A percentile compares a stretch with the other conserved stretches of the same genome.
Conservation (phyloP, 805 yeast genomes). For the Saturnispora bothae region DNA sequence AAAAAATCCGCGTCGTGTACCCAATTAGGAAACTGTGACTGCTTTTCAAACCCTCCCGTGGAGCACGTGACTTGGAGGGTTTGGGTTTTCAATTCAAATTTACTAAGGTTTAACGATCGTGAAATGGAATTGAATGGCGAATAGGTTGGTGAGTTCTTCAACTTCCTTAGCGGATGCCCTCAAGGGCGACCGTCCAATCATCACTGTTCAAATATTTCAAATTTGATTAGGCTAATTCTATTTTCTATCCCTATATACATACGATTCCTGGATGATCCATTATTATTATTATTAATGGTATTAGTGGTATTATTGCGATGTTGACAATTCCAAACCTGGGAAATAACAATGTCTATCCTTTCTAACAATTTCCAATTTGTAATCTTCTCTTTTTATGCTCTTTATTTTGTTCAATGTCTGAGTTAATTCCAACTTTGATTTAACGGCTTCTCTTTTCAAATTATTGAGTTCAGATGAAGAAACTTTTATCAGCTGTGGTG, state of each 20-base stretch:
- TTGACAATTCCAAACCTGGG: conserved; percentile 29
- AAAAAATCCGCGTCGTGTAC: not conserved
- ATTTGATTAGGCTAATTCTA: too few relatives aligned
- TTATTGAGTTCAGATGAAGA: not conserved
- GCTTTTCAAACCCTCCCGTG: not conserved
- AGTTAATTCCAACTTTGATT: conserved; percentile 6
- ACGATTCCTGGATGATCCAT: not conserved
- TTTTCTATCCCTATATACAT: too few relatives aligned
- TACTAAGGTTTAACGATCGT: too few relatives aligned
- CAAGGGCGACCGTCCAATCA: conserved; percentile 46
- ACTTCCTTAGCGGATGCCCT: conserved; percentile 45
- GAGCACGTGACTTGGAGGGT: conserved; percentile 2
- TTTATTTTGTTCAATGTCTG: not conserved
- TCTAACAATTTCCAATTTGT: conserved; percentile 21
- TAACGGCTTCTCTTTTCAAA: conserved; percentile 7
- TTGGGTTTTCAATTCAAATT: too few relatives aligned
- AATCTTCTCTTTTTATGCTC: not conserved
- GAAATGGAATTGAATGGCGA: too few relatives aligned
- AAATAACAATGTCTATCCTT: conserved; percentile 36
- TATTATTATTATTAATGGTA: not conserved
- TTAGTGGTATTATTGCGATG: too few relatives aligned
- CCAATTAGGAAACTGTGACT: conserved; percentile 1
- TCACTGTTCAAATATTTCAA: conserved; percentile 6
- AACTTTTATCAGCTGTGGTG: conserved; percentile 2
- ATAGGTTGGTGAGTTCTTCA: conserved; percentile 42